These are phyloP conservation scores for Hypholoma sublateritium DNA, from an alignment of 768 basidiomycete genomes.

Conservation along the genomic window DNA sequence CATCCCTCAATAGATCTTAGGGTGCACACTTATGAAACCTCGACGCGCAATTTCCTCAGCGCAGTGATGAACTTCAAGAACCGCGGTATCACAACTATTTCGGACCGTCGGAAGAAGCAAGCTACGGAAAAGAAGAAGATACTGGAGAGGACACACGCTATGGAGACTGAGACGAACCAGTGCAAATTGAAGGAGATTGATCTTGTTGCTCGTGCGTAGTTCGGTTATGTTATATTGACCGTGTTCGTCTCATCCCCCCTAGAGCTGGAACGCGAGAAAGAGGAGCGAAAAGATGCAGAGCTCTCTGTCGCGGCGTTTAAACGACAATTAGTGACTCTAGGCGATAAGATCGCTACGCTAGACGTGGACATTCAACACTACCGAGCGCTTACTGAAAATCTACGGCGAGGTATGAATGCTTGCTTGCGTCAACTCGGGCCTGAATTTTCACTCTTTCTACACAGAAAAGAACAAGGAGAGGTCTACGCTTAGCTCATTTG, in stretches of 20 bases:
- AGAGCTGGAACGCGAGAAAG: conserved; percentile 71
- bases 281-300: conserved; percentile 72
- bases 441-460: neutral
- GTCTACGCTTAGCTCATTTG: conserved; percentile 51
- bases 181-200: conserved; percentile 82
- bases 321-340: conserved; percentile 63
- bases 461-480: conserved; percentile 72
- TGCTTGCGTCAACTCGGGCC: neutral
- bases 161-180: conserved; percentile 69
- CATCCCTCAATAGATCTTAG: conserved; percentile 66
- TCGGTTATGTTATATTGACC: neutral
- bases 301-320: conserved; percentile 57
- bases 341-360: conserved; percentile 56
- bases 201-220: conserved; percentile 65
- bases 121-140: conserved; percentile 60
- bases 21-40: conserved; percentile 58
- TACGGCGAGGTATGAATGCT: conserved; percentile 56
- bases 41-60: conserved; percentile 70
- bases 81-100: conserved; percentile 67
- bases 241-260: neutral
- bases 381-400: conserved; percentile 56
- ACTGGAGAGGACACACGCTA: conserved; percentile 57
- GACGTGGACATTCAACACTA: conserved; percentile 77
- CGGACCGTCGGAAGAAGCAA: conserved; percentile 64
- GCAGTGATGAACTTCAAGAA: conserved; percentile 74